phyloP scores from a whole-genome alignment of 805 yeast genomes.

The Brettanomyces anomalus region DNA sequence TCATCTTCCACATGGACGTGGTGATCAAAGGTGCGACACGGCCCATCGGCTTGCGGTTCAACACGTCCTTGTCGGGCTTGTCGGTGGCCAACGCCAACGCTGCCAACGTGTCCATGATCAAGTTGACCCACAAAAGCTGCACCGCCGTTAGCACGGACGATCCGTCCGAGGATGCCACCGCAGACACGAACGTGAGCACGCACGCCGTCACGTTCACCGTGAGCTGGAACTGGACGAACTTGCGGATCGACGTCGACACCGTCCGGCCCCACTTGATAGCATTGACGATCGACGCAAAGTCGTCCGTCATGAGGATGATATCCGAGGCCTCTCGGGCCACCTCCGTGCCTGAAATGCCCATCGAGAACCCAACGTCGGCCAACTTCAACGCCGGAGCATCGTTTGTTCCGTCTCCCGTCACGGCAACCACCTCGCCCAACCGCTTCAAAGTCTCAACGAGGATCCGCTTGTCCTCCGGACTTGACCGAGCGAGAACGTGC shows the following conservation, averaged over 20 bases:
- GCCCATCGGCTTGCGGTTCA: conserved; percentile 79
- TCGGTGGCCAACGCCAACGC: conserved; percentile 97
- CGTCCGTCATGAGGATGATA: conserved; percentile 94
- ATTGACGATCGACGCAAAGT: conserved; percentile 87
- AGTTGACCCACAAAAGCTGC: conserved; percentile 92
- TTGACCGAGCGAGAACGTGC: conserved; percentile 84
- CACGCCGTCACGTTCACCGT: conserved; percentile 98
- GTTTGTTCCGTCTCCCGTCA: conserved; percentile 98
- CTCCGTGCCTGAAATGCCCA: conserved; percentile 98
- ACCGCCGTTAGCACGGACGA: conserved; percentile 92
- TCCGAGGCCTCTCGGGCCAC: conserved; percentile 98
- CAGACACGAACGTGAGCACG: conserved; percentile 83
- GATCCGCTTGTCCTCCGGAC: conserved; percentile 90
- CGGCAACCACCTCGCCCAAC: conserved; percentile 92
- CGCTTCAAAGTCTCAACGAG: conserved; percentile 73
- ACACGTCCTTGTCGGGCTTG: conserved; percentile 77
- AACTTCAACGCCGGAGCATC: conserved; percentile 96
- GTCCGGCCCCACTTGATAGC: conserved; percentile 99
- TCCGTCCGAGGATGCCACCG: conserved; percentile 75
- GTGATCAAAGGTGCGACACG: conserved; percentile 72
- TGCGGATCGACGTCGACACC: conserved; percentile 87
- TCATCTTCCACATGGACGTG: conserved; percentile 98
- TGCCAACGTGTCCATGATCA: conserved; percentile 97
- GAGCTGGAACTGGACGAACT: conserved; percentile 91
- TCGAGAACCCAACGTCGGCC: conserved; percentile 97